Evolutionary conservation across 805 yeast species (phyloP), one percentile per base, ranked within the genome.

Genomic region (Scheffersomyces lignosus): DNA sequence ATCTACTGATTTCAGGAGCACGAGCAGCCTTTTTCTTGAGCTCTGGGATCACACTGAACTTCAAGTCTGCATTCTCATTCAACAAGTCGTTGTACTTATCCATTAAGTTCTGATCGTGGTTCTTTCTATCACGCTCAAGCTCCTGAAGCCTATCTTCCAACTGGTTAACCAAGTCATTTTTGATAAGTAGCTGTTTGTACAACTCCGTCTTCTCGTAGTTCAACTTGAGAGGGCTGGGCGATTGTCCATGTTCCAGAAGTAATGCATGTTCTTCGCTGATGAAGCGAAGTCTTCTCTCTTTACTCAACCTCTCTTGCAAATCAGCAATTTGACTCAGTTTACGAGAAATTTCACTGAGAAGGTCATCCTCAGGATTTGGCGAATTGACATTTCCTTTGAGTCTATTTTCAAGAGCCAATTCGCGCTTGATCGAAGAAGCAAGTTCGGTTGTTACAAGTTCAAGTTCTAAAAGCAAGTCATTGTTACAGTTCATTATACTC

Each of bases 221-320:
- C 41, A 82, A 53, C 35, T 80, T 80, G 20, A 80, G 62, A 13
- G 79, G 62, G 34, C 78, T 70, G 18, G 86, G 81, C 18, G 66
- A 55, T 34, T 64, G 60, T 8, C 80, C 78, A 45, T 74, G 66
- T 44, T 80, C 85, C 42, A 70, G 54, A 25, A 80, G 56, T 23
- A 83, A 52, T 0, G 81, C 76, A 46, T 82, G 81, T 44, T 83
- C 90, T 49, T 85, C 93, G 18, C 87, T 81, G 18, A 82, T 76
- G 45, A 75, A 80, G 35, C 95, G 62, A 38, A 78, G 73, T 45
- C 77, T 65, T 43, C 91, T 67, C 54, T 86, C 91, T 20, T 77
- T 78, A 37, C 75, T 77, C 39, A 86, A 54, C 42, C 75, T 73
- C 30, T 75, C 76, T 27, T 81, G 75, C 38, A 86, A 52, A 15